Evolutionary conservation across 106 monocot species (phyloP), one percentile per base, ranked within the genome.

Genomic region (Chionographis japonica): DNA sequence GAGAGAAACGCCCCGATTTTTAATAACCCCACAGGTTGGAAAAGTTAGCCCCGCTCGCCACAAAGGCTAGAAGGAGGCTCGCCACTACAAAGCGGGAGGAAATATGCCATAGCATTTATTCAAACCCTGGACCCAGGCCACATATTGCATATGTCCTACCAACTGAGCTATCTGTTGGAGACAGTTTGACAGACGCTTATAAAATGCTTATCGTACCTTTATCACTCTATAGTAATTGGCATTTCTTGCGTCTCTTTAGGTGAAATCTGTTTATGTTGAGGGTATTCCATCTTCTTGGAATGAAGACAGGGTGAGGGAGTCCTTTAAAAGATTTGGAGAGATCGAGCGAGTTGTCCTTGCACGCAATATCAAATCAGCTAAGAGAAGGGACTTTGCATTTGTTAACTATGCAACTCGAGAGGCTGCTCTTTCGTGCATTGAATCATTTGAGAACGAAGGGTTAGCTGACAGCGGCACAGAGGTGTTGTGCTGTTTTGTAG

Each of bases 221-320:
- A 37, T 13, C 10, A 9, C 27, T 27, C 27, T 27, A 27, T 27
- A 27, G 27, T 27, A 27, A 27, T 27, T 27, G 27, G 27, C 27
- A 27, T 14, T 62, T 63, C 20, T 75, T 76, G 57, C 16, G 38
- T 76, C 38, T 11, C 19, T 76, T 52, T 75, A 95, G 95, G 89
- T 95, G 18, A 95, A 92, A 68, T 86, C 95, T 49, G 86, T 95
- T 49, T 95, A 79, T 85, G 88, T 58, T 38, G 95, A 95, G 77
- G 83, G 88, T 20, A 72, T 92, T 12, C 95, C 89, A 67, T 62
- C 63, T 72, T 81, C 88, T 64, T 95, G 95, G 95, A 68, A 78
- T 74, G 83, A 89, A 71, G 79, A 84, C 40, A 79, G 80, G 56
- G 43, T 95, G 53, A 84, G 54, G 66, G 89, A 89, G 63, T 53